These are phyloP conservation scores for Lactuca sativa DNA, from an alignment of 129 eudicot species.

Conservation along the genomic window DNA sequence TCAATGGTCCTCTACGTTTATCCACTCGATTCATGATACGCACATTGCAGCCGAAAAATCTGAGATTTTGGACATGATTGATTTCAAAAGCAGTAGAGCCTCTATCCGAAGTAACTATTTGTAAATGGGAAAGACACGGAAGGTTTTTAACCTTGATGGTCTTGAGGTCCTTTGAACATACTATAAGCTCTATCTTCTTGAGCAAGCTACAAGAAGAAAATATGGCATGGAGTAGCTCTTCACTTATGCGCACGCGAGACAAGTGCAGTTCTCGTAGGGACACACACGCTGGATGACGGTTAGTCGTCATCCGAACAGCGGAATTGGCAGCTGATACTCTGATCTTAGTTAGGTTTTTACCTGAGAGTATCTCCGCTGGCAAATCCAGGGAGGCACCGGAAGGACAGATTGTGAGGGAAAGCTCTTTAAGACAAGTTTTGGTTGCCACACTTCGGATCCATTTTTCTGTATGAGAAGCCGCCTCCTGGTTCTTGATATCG, in stretches of 20 bases:
- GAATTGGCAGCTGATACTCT: neutral
- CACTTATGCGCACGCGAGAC: neutral
- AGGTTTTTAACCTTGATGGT: neutral
- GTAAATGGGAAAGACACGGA: neutral
- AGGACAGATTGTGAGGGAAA: neutral
- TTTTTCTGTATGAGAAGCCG: neutral
- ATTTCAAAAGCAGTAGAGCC: neutral
- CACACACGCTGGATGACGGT: neutral
- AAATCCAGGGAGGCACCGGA: neutral
- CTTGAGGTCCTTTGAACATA: neutral
- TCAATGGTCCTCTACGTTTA: neutral
- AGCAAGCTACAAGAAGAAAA: neutral
- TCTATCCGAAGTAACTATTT: neutral
- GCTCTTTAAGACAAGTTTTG: neutral
- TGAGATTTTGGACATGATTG: neutral
- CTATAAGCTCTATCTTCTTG: neutral
- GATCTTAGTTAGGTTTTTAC: neutral
- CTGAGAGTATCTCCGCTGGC: slow-evolving; percentile 5
- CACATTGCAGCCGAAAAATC: neutral
- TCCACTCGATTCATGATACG: neutral
- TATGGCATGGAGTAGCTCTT: neutral
- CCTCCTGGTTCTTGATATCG: neutral
- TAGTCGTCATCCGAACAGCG: neutral
- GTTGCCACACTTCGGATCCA: neutral
- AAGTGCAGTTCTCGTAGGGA: neutral